Conservation (phyloP, 2,329 filamentous ascomycete species). For the Penicillium sp. region DNA sequence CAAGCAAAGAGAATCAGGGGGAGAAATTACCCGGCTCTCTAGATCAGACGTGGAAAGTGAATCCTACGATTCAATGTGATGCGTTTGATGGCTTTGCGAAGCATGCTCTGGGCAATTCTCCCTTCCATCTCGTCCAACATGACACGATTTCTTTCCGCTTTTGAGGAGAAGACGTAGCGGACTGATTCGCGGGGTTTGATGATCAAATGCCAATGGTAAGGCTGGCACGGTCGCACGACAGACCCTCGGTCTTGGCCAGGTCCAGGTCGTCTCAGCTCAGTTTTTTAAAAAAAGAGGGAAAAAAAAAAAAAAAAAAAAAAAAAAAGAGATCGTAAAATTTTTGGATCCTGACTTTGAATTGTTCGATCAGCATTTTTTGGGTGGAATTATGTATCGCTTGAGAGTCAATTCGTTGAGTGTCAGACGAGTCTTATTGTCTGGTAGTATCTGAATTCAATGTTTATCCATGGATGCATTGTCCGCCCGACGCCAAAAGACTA, state of each 20-base stretch:
- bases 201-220: background rate
- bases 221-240: background rate
- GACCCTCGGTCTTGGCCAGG: background rate
- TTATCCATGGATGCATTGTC: no score
- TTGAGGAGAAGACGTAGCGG: background rate
- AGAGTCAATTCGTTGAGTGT: no score
- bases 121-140: background rate
- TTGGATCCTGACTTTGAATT: no score
- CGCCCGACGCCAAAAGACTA: no score
- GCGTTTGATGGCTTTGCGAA: background rate
- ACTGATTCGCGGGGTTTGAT: background rate
- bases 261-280: conserved; percentile 2
- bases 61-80: background rate
- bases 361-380: no score
- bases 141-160: conserved; percentile 1
- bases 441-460: no score
- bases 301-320: no score
- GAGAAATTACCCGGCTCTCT: background rate
- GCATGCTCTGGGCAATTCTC: background rate
- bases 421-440: no score
- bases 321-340: no score
- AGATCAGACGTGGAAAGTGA: background rate
- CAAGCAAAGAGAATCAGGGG: conserved; percentile 5
- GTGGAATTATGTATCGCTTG: no score
- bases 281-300: no score